phyloP scores from a whole-genome alignment of 208 protist genomes.

The Balamuthia mandrillaris region DNA sequence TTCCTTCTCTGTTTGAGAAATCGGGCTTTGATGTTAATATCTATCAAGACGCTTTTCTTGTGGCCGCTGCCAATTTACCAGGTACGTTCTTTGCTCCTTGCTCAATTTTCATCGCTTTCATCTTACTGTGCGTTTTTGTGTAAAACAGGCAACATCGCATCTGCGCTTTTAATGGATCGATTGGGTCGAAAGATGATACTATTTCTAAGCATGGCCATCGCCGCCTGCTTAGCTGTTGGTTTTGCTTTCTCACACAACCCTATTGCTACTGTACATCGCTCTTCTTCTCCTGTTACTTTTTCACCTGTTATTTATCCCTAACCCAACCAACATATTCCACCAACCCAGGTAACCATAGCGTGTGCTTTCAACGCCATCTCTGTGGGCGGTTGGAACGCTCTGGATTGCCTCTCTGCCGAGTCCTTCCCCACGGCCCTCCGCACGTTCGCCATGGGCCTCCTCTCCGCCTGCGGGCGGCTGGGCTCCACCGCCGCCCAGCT shows the following conservation, averaged over 20 bases:
- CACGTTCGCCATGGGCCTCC: constrained; percentile 32
- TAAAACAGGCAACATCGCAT: constrained; percentile 38
- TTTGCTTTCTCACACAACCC: not conserved
- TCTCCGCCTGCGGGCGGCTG: constrained; percentile 12
- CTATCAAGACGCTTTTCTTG: constrained; percentile 35
- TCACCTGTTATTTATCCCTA: too few relatives aligned
- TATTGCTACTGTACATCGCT: not conserved
- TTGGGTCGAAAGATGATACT: constrained; percentile 41
- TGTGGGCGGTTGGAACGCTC: constrained; percentile 39
- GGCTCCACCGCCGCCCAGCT: constrained; percentile 2
- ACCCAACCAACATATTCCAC: too few relatives aligned
- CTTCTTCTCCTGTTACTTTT: too few relatives aligned
- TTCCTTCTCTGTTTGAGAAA: constrained; percentile 35
- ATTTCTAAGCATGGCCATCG: not conserved
- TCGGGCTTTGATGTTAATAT: not conserved
- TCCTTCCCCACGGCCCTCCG: constrained; percentile 45
- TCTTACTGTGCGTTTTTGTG: too few relatives aligned
- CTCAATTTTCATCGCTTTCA: not conserved
- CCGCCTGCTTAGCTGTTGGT: not conserved
- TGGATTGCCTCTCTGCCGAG: constrained; percentile 46
- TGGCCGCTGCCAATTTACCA: not conserved
- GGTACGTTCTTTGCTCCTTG: not conserved
- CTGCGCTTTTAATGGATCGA: constrained; percentile 34
- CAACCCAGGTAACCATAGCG: not conserved
- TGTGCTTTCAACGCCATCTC: constrained; percentile 49